Evolutionary conservation across 352 stramenopile genomes (phyloP), one percentile per base, ranked within the genome.

Genomic region (Globisporangium nodosum): DNA sequence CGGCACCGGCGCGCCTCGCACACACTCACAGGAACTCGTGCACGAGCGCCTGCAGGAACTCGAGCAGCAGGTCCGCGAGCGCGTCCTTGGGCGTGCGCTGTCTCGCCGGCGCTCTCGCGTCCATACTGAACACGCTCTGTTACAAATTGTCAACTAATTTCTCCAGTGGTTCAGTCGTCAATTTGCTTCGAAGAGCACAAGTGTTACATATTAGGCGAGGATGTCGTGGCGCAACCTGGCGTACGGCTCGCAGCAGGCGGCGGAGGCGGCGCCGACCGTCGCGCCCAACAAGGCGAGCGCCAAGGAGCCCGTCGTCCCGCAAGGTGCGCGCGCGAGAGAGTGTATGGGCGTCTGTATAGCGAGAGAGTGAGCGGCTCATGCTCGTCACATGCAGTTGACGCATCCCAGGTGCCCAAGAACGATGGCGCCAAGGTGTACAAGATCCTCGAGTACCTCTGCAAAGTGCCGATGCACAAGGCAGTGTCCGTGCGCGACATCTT

Each of bases 351-450:
- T 27, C 24, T 27, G 24, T 27, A 27, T 27, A 1, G 24, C 12
- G 57, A 12, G 35, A 40, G 35, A 12, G 8, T 15, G 8, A 12
- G 8, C 35, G 2, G 35, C 11, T 12, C 35, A 9, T 40, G 35
- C 31, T 35, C 31, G 8, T 40, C 11, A 12, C 8, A 12, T 5
- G 11, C 61, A 92, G 82, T 92, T 52, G 82, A 92, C 57, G 80
- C 80, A 49, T 92, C 82, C 13, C 78, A 71, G 11, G 81, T 91
- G 60, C 81, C 81, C 52, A 92, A 90, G 68, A 92, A 92, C 78
- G 82, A 92, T 60, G 82, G 82, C 58, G 79, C 79, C 56, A 92
- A 92, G 56, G 79, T 92, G 9, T 92, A 94, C 72, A 92, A 94
- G 67, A 91, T 94, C 70, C 72, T 94, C 18, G 78, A 92, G 64